A percentile compares a stretch with the other conserved stretches of the same genome.
Evolutionary conservation across 192 early-diverging fungal species (phyloP).

Genomic region (Entomortierella beljakovae): DNA sequence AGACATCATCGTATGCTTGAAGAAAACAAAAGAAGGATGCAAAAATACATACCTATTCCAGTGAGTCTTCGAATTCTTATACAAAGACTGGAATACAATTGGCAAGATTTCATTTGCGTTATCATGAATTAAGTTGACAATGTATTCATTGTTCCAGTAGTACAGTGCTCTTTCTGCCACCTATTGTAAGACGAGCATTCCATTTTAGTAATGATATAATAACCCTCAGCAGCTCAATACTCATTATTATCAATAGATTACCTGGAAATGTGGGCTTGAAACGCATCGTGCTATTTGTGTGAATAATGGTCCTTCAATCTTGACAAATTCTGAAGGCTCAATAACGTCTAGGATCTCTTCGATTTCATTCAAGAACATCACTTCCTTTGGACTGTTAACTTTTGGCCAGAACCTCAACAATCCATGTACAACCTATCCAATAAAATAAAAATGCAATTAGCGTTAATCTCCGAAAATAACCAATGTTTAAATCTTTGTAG

Average conservation of each 20-base stretch:
- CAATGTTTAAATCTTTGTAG: background rate
- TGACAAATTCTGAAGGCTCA: conserved; percentile 92
- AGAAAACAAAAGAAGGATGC: background rate
- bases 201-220: background rate
- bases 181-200: conserved; percentile 40
- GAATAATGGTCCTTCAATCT: conserved; percentile 92
- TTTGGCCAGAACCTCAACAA: conserved; percentile 98
- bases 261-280: conserved; percentile 98
- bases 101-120: conserved; percentile 93
- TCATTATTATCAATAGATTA: conserved; percentile 27
- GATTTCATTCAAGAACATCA: conserved; percentile 99
- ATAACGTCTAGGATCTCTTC: conserved; percentile 98
- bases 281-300: conserved; percentile 93
- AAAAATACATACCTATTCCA: conserved; percentile 86
- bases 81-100: conserved; percentile 95
- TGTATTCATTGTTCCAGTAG: conserved; percentile 99
- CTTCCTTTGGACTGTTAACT: conserved; percentile 99
- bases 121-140: conserved; percentile 95
- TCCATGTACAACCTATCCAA: conserved; percentile 79
- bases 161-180: conserved; percentile 98
- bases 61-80: conserved; percentile 94
- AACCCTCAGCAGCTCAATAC: background rate
- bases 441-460: background rate
- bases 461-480: background rate
- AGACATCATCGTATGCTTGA: too few relatives aligned